Evolutionary conservation across 192 early-diverging fungal genomes (phyloP).

Genomic region (Entomortierella chlamydospora): DNA sequence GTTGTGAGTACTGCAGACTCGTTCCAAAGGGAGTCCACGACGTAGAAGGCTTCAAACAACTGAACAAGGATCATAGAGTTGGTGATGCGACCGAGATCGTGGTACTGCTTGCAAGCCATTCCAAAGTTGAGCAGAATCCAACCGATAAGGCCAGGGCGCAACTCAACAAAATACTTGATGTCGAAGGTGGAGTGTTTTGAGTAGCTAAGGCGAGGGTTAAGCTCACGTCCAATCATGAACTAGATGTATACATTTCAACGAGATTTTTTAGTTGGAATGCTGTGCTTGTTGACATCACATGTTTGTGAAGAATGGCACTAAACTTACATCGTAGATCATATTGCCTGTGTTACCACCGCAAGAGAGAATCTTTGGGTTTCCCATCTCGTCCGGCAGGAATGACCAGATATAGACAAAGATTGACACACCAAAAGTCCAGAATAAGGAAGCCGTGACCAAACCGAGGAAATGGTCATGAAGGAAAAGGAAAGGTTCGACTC

Average conservation of each 20-base stretch:
- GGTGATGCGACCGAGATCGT: slow-evolving; percentile 71
- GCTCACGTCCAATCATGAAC: slow-evolving; percentile 96
- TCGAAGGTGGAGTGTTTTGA: slow-evolving; percentile 70
- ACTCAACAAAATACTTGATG: slow-evolving; percentile 94
- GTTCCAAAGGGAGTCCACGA: slow-evolving; percentile 86
- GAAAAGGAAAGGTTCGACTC: slow-evolving; percentile 77
- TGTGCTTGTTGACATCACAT: no score
- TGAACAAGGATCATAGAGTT: slow-evolving; percentile 83
- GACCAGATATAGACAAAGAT: slow-evolving; percentile 80
- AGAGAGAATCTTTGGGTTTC: slow-evolving; percentile 71
- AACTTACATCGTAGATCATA: slow-evolving; percentile 81
- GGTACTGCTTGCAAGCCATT: slow-evolving; percentile 83
- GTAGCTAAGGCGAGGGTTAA: slow-evolving; percentile 88
- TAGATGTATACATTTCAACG: slow-evolving; percentile 12
- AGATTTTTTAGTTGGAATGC: no score
- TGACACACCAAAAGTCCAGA: slow-evolving; percentile 74
- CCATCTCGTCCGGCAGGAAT: slow-evolving; percentile 65
- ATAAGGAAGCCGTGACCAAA: slow-evolving; percentile 74
- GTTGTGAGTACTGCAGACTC: slow-evolving; percentile 91
- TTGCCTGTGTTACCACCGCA: slow-evolving; percentile 94
- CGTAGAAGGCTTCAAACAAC: slow-evolving; percentile 85
- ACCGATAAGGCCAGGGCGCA: slow-evolving; percentile 92
- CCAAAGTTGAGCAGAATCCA: slow-evolving; percentile 87
- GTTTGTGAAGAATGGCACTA: not conserved
- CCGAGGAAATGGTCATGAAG: slow-evolving; percentile 84